A percentile compares a stretch with the other conserved stretches of the same genome.
These are phyloP conservation scores for Bruguiera sexangula DNA, from an alignment of 345 rosid genomes.

Conservation along the genomic window DNA sequence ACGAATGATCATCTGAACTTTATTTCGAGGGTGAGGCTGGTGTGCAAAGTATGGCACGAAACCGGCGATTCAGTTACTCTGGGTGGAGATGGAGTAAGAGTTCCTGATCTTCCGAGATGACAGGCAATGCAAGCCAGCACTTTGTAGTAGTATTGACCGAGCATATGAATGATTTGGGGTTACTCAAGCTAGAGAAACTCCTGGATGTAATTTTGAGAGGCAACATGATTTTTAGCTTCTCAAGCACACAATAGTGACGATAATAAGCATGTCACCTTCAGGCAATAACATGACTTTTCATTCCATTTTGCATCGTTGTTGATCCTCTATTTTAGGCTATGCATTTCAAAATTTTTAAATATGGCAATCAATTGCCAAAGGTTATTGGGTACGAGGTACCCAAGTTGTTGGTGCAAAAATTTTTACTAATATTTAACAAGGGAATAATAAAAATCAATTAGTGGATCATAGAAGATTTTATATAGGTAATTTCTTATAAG, in stretches of 20 bases:
- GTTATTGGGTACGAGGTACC: too few species aligned
- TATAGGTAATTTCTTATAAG: too few species aligned
- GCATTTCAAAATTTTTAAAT: too few species aligned
- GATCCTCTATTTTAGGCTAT: too few species aligned
- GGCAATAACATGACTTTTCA: too few species aligned
- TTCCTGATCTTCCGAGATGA: conserved; percentile 14
- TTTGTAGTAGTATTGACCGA: not conserved
- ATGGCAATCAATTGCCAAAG: too few species aligned
- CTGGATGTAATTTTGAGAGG: conserved; percentile 17
- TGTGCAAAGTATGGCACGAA: not conserved
- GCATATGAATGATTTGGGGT: not conserved
- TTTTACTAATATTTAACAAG: too few species aligned
- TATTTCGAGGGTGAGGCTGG: not conserved
- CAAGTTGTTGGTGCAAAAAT: too few species aligned
- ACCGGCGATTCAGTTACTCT: conserved; percentile 6
- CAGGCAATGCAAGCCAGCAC: conserved; percentile 18
- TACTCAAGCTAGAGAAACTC: conserved; percentile 3
- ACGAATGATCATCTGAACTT: conserved; percentile 18
- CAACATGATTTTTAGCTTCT: conserved; percentile 18
- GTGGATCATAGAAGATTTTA: too few species aligned
- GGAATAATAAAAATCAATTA: too few species aligned
- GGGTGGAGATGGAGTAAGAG: conserved; percentile 11
- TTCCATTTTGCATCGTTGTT: not conserved
- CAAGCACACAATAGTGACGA: conserved; percentile 13
- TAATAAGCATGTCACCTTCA: not conserved